Evolutionary conservation across 495 filamentous ascomycete species (phyloP), one percentile per base, ranked within the genome.

Genomic region (Xylaria longipes): DNA sequence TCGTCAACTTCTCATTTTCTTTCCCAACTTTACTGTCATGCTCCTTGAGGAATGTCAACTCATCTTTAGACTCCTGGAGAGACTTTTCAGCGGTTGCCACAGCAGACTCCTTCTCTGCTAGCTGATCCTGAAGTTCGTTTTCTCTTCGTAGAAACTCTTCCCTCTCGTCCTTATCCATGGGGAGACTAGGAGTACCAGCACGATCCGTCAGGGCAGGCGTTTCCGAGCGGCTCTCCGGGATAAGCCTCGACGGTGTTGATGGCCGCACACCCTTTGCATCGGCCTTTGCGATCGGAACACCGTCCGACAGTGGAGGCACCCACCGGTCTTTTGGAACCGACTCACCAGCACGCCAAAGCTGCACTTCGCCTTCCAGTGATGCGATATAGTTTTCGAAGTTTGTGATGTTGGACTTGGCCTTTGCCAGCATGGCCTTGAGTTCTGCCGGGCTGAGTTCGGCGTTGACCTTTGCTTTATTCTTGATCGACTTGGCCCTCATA

Each of bases 391-490:
- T 87, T 78, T 97, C 92, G 80, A 94, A 98, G 35, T 87, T 95
- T 20, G 92, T 92, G 69, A 95, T 91, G 81, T 98, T 95, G 45
- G 85, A 89, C 80, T 97, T 95, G 31, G 94, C 93, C 82, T 97
- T 97, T 80, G 91, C 93, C 75, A 99, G 87, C 76, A 97, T 86
- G 68, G 89, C 86, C 84, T 98, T 98, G 85, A 99, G 87, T 79
- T 99, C 97, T 8, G 93, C 89, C 14, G 96, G 96, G 78, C 95
- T 98, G 73, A 98, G 88, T 79, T 99, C 96, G 52, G 94, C 95
- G 80, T 99, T 99, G 85, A 99, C 91, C 93, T 98, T 98, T 78
- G 96, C 96, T 86, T 98, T 98, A 84, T 99, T 98, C 91, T 99
- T 98, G 82, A 99, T 99, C 0, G 94, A 91, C 87, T 99, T 99